Evolutionary conservation across 2,329 filamentous ascomycete genomes (phyloP), one percentile per base, ranked within the genome.

Genomic region (Chaetomiaceae sp.): DNA sequence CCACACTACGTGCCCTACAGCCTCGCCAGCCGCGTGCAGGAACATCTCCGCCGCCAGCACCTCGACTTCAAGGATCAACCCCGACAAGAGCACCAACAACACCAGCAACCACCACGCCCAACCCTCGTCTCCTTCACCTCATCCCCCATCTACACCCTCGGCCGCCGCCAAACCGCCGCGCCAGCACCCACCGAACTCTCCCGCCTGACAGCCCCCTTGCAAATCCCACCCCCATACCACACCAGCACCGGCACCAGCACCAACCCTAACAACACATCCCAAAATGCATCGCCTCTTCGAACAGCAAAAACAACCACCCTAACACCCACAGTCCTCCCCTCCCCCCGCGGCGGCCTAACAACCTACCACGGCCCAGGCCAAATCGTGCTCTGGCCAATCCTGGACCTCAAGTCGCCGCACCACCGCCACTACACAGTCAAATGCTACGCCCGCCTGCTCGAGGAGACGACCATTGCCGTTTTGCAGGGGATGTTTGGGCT

Each of bases 291-390:
- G n/a, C n/a, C n/a, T n/a, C n/a, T n/a, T n/a, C n/a, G n/a, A n/a
- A n/a, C 23, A 7, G 8, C 19, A 10, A 12, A 30, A 61, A 69
- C 40, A 57, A 63, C 27, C 71, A 31, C 60, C 7, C 27, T 51
- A 44, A 73, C 69, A 59, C 57, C 65, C 21, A 86, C 85, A 3
- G 73, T 79, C n/a, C 81, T 93, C 60, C 77, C 83, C 61, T 86
- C 88, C 13, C 78, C 83, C n/a, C 83, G 93, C 48, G 93, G 93
- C 55, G 93, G 93, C 0, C 83, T 95, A 58, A 91, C 89, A 0
- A 97, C 93, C 3, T 97, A 96, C 72, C 93, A 99, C 66, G 93
- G 92, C 0, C 93, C 92, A 0, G 92, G 92, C 0, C 93, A 99
- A 67, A 71, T 95, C 43, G 87, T 96, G 31, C 82, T 91, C n/a